phyloP scores from a whole-genome alignment of 2,329 filamentous ascomycete genomes.

The Stagonosporopsis cucurbitacearum region DNA sequence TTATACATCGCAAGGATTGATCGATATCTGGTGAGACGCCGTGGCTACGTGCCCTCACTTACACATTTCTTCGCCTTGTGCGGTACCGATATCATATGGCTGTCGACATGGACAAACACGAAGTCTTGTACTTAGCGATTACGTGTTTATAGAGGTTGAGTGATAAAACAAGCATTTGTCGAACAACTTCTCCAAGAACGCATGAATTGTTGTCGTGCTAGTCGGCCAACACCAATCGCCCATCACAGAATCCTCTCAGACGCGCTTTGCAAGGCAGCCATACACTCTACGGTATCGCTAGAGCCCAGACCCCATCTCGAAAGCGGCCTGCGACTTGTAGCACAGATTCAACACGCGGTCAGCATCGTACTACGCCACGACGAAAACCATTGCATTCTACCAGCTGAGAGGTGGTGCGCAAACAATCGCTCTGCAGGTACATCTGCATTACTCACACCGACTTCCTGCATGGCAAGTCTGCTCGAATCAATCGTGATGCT shows the following conservation, averaged over 20 bases:
- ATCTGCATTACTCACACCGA: constrained; percentile 21
- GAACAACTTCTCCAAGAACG: no score
- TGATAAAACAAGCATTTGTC: no score
- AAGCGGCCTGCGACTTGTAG: background rate
- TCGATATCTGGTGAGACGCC: background rate
- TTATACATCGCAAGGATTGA: background rate
- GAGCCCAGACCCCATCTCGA: background rate
- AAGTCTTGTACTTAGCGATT: background rate
- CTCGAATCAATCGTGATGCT: background rate
- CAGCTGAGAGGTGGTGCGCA: background rate
- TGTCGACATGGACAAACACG: background rate
- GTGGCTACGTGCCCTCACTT: background rate
- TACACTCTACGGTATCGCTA: background rate
- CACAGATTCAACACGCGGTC: constrained; percentile 9
- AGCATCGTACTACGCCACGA: constrained; percentile 10
- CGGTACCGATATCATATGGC: background rate
- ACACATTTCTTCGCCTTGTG: background rate
- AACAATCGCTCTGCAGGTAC: constrained; percentile 31
- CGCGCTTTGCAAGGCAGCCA: background rate
- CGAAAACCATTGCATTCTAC: constrained; percentile 1
- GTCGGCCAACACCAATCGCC: background rate
- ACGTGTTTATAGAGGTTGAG: no score
- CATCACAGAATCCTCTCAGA: background rate
- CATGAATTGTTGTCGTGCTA: no score
- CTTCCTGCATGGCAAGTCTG: background rate